Evolutionary conservation across 2,329 filamentous ascomycete genomes (phyloP).

Genomic region (Talaromyces atroroseus): DNA sequence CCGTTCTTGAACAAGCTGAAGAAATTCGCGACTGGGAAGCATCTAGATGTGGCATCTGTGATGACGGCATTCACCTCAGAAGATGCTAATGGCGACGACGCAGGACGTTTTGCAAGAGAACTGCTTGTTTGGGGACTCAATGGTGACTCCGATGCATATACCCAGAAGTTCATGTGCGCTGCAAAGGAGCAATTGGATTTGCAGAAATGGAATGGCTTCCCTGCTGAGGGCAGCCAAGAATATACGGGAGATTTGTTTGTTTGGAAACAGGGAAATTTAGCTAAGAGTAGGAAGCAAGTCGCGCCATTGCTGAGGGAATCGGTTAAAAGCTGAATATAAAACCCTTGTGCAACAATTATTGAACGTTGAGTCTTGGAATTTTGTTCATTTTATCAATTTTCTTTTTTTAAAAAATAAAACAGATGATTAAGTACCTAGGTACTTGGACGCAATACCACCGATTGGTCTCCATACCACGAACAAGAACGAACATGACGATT

Average conservation of each 20-base stretch:
- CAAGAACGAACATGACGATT: not conserved
- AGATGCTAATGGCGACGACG: conserved; percentile 17
- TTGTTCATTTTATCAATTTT: too few relatives aligned
- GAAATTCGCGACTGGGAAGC: conserved; percentile 41
- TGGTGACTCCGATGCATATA: conserved; percentile 30
- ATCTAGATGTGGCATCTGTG: conserved; percentile 51
- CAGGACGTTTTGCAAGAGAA: conserved; percentile 46
- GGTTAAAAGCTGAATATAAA: not conserved
- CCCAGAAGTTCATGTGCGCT: conserved; percentile 42
- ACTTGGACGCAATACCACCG: not conserved
- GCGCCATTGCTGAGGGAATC: conserved; percentile 53
- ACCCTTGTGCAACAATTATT: not conserved
- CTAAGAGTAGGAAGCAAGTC: conserved; percentile 59
- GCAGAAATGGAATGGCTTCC: conserved; percentile 21
- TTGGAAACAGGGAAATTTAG: conserved; percentile 54
- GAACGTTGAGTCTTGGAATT: not conserved
- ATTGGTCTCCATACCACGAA: not conserved
- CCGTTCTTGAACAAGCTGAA: conserved; percentile 39
- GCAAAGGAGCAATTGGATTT: conserved; percentile 41
- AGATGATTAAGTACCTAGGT: not conserved
- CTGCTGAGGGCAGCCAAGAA: conserved; percentile 12
- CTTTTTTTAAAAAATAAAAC: not conserved
- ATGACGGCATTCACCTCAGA: conserved; percentile 53
- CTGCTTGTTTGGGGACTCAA: conserved; percentile 47
- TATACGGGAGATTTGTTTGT: conserved; percentile 27